Percentiles rank a stretch among this genome's conserved stretches.
These are phyloP conservation scores for Chaetomiaceae sp. DNA, from an alignment of 2,329 filamentous ascomycete species.

Conservation along the genomic window DNA sequence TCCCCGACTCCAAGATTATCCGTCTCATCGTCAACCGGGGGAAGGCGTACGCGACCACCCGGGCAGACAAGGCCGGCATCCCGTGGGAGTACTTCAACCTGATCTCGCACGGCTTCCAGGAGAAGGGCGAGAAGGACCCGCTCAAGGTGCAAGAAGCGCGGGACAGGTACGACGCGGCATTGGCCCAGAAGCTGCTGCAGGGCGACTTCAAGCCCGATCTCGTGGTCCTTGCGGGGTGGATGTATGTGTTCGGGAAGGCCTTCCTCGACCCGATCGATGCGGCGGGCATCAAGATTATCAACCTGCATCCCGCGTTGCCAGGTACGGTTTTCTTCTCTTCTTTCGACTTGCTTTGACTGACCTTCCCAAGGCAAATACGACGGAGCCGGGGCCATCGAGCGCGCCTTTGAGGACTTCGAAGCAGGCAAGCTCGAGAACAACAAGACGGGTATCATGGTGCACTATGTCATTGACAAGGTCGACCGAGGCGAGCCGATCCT, in stretches of 20 bases:
- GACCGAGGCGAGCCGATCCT: constrained; percentile 74
- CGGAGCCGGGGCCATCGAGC: constrained; percentile 71
- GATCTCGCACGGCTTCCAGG: constrained; percentile 61
- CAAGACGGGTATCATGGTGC: constrained; percentile 82
- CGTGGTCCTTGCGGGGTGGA: constrained; percentile 80
- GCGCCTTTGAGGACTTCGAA: constrained; percentile 70
- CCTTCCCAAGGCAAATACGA: constrained; percentile 59
- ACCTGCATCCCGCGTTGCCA: constrained; percentile 73
- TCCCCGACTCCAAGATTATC: constrained; percentile 42
- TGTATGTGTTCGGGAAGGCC: constrained; percentile 70
- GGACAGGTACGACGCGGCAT: constrained; percentile 66
- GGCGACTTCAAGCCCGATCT: constrained; percentile 58
- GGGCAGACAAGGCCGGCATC: constrained; percentile 51
- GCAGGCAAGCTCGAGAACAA: constrained; percentile 59
- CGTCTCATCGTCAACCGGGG: constrained; percentile 46
- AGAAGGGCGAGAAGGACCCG: constrained; percentile 57
- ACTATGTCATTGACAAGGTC: constrained; percentile 76
- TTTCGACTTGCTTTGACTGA: not conserved
- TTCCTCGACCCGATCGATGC: constrained; percentile 66
- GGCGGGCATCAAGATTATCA: constrained; percentile 67
- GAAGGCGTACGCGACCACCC: constrained; percentile 42
- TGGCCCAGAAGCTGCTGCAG: constrained; percentile 62
- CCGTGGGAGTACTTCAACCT: constrained; percentile 80
- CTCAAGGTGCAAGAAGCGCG: constrained; percentile 53
- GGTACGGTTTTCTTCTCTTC: constrained; percentile 38